Percentiles rank a stretch among this genome's conserved stretches.
These are phyloP conservation scores for Mucor piriformis DNA, from an alignment of 371 early-diverging fungal genomes.

Conservation along the genomic window DNA sequence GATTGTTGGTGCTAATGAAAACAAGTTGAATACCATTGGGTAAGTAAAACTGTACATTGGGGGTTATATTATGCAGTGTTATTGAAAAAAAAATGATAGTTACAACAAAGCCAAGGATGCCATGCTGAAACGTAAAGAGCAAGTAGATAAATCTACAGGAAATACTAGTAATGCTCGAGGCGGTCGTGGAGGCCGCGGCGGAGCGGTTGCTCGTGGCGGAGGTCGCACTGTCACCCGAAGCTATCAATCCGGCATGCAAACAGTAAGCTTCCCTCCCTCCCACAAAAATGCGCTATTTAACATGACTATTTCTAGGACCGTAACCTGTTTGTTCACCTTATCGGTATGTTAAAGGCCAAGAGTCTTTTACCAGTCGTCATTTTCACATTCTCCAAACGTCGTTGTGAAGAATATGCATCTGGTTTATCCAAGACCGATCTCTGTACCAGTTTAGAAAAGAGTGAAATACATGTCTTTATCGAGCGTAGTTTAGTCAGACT, in stretches of 20 bases:
- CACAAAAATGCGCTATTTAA: too few species aligned
- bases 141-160: conserved; percentile 38
- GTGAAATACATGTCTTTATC: conserved; percentile 87
- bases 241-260: conserved; percentile 45
- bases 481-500: conserved; percentile 79
- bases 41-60: conserved; percentile 11
- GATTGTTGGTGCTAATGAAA: conserved; percentile 78
- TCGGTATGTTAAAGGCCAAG: conserved; percentile 75
- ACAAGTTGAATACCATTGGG: conserved; percentile 42
- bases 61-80: not conserved
- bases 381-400: conserved; percentile 96
- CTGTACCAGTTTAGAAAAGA: conserved; percentile 78
- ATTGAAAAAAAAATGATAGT: conserved; percentile 24
- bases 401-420: conserved; percentile 94
- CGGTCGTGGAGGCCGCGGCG: conserved; percentile 59
- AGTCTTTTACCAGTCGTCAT: conserved; percentile 91
- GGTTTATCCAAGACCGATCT: conserved; percentile 80
- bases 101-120: conserved; percentile 74
- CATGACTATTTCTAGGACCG: conserved; percentile 53
- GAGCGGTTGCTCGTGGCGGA: conserved; percentile 50
- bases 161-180: conserved; percentile 46
- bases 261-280: conserved; percentile 29
- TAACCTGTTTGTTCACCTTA: conserved; percentile 81
- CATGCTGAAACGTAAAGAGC: conserved; percentile 57
- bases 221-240: conserved; percentile 45